Base-by-base conservation (phyloP, 2,329 filamentous ascomycete genomes). In the Claviceps cyperi region DNA sequence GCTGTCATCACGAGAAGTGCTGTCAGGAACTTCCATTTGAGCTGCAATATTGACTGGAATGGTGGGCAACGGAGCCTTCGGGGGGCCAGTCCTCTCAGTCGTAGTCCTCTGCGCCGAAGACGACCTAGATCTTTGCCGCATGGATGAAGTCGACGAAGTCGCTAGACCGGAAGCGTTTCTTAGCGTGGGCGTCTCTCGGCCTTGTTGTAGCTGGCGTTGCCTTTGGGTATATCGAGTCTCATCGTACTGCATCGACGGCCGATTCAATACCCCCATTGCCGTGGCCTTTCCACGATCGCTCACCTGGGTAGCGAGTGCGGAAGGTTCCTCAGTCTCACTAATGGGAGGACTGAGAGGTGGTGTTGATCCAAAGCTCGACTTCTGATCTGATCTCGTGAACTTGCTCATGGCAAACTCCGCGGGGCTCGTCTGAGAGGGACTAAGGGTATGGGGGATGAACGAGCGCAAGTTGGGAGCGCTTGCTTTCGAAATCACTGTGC, bases 141-240 rank as follows among this genome's bases (percentile, higher is more conserved):
- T 59, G 28, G 64, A 61, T 0, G 72, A 71, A 4, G 62, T 60
- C 51, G 64, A 60, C 0, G 72, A 71, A 4, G 62, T 60, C 51
- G 67, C 70, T 0, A 72, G 73, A 22, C 75, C 75, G 3, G 72
- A 59, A 11, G 73, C 70, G 55, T 61, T 61, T 7, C 67, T 66
- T 36, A 65, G 66, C 0, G 69, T 70, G 0, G 83, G 78, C 0
- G 78, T 79, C 50, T 84, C 83, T 24, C 83, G 77, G 28, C 82
- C 85, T 59, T 85, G 78, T 55, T 91, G 85, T 63, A 95, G 78
- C 62, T 89, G 85, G 46, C 86, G 70, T 60, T 94, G 85, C 43
- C 88, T 80, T 60, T 94, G 84, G 5, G 86, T 78, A 59, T 87
- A 96, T 59, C 87, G 85, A 19, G 83, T 80, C 60, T 96, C 90